A percentile compares a stretch with the other conserved stretches of the same genome.
Conservation (phyloP, 2,329 filamentous ascomycete species). For the Apiospora kogelbergensis region DNA sequence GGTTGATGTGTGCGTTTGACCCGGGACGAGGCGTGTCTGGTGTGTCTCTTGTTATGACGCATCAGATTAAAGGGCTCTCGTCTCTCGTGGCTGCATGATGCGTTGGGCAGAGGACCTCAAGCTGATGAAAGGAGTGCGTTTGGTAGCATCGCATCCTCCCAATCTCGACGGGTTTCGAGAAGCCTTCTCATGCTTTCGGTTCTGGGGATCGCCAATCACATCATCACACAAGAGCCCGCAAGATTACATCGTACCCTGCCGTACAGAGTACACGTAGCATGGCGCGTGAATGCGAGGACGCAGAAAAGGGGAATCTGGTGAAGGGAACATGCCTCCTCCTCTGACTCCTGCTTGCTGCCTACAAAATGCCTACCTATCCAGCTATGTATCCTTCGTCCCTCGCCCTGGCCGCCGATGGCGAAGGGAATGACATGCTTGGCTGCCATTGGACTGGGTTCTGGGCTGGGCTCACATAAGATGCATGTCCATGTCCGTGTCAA, state of each 20-base stretch:
- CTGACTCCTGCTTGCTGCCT: not conserved
- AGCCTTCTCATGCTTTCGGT: not conserved
- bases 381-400: not conserved
- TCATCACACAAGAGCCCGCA: not conserved
- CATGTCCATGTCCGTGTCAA: not conserved
- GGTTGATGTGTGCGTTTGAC: not conserved
- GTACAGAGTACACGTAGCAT: not conserved
- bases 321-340: not conserved
- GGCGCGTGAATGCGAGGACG: no score
- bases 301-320: not conserved
- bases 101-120: not conserved
- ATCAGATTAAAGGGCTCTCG: not conserved
- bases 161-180: not conserved
- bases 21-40: not conserved
- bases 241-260: not conserved
- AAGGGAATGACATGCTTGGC: not conserved
- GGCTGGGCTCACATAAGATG: slow-evolving; percentile 1
- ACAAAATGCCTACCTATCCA: no score
- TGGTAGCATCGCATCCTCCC: not conserved
- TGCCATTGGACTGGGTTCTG: not conserved
- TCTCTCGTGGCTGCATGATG: not conserved
- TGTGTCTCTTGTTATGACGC: not conserved
- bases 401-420: not conserved
- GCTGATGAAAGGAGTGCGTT: not conserved
- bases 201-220: not conserved